Conservation (phyloP, 176 grass and related monocot species). For the Hyparrhenia diplandra region DNA sequence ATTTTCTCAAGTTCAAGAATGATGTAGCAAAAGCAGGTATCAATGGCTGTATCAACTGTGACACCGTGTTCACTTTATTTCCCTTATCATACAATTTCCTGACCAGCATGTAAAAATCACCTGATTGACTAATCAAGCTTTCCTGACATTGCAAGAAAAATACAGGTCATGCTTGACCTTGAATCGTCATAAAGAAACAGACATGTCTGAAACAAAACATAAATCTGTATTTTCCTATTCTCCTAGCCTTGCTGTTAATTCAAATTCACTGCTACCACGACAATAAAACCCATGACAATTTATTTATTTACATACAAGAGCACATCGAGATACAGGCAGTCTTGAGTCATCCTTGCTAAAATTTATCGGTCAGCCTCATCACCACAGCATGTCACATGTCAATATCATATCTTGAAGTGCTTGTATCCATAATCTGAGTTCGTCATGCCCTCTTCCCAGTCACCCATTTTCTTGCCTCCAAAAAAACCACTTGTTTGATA, state of each 20-base stretch:
- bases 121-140: neutral
- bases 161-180: neutral
- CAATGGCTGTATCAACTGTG: too few species aligned
- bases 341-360: neutral
- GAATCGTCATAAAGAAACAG: neutral
- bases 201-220: neutral
- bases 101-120: neutral
- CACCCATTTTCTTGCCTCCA: slow-evolving; percentile 62
- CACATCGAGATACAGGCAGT: neutral
- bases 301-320: slow-evolving; percentile 15
- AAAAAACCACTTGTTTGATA: slow-evolving; percentile 85
- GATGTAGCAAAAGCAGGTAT: neutral
- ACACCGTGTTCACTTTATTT: neutral
- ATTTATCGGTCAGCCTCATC: neutral
- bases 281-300: neutral
- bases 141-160: neutral
- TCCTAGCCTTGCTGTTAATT: neutral
- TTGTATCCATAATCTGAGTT: slow-evolving; percentile 72
- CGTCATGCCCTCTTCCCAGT: slow-evolving; percentile 91
- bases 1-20: neutral
- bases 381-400: neutral
- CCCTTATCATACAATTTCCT: neutral
- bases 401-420: slow-evolving; percentile 68
- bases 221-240: neutral
- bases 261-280: neutral